phyloP scores from a whole-genome alignment of 148 eudicot genomes.

The Heliamphora exappendiculata region DNA sequence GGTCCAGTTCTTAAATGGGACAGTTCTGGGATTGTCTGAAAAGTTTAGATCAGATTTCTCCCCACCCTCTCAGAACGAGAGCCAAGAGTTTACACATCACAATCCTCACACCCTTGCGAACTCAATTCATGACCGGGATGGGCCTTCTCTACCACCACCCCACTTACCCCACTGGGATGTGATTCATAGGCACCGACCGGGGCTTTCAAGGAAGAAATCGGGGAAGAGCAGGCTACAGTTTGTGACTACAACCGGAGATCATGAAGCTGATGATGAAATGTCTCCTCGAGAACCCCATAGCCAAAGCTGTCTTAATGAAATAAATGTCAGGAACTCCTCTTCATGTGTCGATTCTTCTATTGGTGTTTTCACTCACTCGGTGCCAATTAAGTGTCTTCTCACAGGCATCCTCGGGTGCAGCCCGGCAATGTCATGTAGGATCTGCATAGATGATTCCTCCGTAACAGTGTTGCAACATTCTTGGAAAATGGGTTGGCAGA shows the following conservation, averaged over 20 bases:
- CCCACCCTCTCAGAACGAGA: slow-evolving; percentile 64
- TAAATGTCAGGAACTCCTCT: slow-evolving; percentile 30
- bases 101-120: slow-evolving; percentile 30
- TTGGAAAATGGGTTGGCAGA: slow-evolving; percentile 90
- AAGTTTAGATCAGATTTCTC: slow-evolving; percentile 60
- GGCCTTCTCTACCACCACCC: slow-evolving; percentile 37
- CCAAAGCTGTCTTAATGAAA: slow-evolving; percentile 31
- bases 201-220: slow-evolving; percentile 62
- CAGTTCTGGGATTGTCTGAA: slow-evolving; percentile 58
- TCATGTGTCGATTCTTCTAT: slow-evolving; percentile 32
- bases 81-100: slow-evolving; percentile 40
- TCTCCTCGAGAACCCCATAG: slow-evolving; percentile 54
- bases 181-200: slow-evolving; percentile 58
- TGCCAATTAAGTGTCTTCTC: slow-evolving; percentile 79
- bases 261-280: slow-evolving; percentile 83
- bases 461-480: slow-evolving; percentile 83
- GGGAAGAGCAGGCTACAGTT: slow-evolving; percentile 95
- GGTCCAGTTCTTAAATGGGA: slow-evolving; percentile 72
- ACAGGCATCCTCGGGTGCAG: slow-evolving; percentile 89
- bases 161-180: slow-evolving; percentile 65
- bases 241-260: slow-evolving; percentile 68
- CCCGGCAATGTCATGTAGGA: slow-evolving; percentile 59
- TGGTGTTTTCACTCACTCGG: slow-evolving; percentile 79
- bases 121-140: slow-evolving; percentile 42
- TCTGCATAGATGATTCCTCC: slow-evolving; percentile 91